These are phyloP conservation scores for Nigrospora osmanthi DNA, from an alignment of 2,329 filamentous ascomycete genomes.

Conservation along the genomic window DNA sequence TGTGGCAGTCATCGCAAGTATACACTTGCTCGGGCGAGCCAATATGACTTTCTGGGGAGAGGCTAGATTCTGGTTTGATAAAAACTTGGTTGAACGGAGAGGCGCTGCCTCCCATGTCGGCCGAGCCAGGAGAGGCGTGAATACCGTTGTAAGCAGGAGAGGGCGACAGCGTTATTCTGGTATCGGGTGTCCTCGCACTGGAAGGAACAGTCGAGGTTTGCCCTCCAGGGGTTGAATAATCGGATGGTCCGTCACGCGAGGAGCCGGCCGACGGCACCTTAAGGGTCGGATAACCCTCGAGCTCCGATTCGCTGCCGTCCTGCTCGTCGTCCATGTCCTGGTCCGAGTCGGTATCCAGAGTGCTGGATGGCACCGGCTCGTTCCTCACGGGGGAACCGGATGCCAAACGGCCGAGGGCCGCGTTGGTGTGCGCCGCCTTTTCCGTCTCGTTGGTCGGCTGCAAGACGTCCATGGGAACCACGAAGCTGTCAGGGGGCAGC, in stretches of 20 bases:
- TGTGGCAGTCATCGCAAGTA: slow-evolving; percentile 33
- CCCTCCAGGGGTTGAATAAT: slow-evolving; percentile 2
- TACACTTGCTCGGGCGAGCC: slow-evolving; percentile 4
- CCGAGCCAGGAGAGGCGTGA: too few relatives aligned
- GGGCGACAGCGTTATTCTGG: slow-evolving; percentile 19
- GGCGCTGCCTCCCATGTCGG: too few relatives aligned
- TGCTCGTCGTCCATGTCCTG: background rate
- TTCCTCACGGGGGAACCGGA: too few relatives aligned
- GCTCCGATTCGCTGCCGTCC: background rate
- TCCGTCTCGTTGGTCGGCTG: slow-evolving; percentile 21
- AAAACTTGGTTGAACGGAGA: background rate
- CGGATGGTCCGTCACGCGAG: slow-evolving; percentile 2
- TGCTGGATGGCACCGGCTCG: too few relatives aligned
- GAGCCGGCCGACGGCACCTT: too few relatives aligned
- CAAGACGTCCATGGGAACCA: slow-evolving; percentile 23
- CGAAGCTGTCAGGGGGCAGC: slow-evolving; percentile 17
- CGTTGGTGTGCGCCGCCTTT: slow-evolving; percentile 22
- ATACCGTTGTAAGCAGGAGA: slow-evolving; percentile 14
- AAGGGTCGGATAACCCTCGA: too few relatives aligned
- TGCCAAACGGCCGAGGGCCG: slow-evolving; percentile 14
- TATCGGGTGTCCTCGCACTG: slow-evolving; percentile 22
- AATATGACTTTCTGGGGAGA: slow-evolving; percentile 16
- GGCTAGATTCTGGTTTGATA: slow-evolving; percentile 14
- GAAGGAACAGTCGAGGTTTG: slow-evolving; percentile 2
- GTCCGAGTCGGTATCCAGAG: too few relatives aligned